Evolutionary conservation across 208 protist genomes (phyloP).

Genomic region (Porcisia hertigi): DNA sequence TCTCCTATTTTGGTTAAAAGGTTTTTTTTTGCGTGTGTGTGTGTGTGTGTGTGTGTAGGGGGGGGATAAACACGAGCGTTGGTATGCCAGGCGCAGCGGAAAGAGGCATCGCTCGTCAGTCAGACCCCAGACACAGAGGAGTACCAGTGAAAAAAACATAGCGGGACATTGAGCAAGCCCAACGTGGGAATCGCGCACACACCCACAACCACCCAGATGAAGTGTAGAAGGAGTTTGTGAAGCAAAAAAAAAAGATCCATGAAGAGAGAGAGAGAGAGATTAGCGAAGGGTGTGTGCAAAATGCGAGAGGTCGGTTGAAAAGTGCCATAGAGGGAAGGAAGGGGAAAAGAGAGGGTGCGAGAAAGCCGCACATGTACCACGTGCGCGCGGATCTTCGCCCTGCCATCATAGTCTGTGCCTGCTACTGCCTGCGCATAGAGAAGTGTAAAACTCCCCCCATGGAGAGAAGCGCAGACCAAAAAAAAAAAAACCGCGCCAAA

Average conservation of each 20-base stretch:
- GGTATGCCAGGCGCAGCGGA: background rate
- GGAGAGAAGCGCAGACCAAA: background rate
- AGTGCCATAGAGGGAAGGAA: background rate
- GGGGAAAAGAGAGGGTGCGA: background rate
- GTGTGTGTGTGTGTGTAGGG: background rate
- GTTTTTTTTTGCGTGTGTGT: background rate
- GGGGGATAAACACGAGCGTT: background rate
- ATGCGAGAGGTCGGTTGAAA: background rate
- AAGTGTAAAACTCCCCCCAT: background rate
- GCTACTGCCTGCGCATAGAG: background rate
- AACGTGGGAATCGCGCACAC: background rate
- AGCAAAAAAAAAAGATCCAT: background rate
- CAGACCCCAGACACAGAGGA: background rate
- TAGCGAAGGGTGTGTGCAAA: background rate
- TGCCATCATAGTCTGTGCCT: no score
- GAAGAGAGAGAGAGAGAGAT: background rate
- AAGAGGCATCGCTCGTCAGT: background rate
- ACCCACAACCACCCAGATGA: background rate
- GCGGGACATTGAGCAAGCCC: background rate
- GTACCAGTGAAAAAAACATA: background rate
- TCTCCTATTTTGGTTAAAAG: background rate
- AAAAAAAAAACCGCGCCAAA: background rate
- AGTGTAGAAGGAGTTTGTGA: background rate
- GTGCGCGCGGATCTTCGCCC: background rate
- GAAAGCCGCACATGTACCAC: background rate